Percentiles rank a stretch among this genome's conserved stretches.
phyloP scores from a whole-genome alignment of 805 yeast species.

The Cyberlindnera mycetangii region DNA sequence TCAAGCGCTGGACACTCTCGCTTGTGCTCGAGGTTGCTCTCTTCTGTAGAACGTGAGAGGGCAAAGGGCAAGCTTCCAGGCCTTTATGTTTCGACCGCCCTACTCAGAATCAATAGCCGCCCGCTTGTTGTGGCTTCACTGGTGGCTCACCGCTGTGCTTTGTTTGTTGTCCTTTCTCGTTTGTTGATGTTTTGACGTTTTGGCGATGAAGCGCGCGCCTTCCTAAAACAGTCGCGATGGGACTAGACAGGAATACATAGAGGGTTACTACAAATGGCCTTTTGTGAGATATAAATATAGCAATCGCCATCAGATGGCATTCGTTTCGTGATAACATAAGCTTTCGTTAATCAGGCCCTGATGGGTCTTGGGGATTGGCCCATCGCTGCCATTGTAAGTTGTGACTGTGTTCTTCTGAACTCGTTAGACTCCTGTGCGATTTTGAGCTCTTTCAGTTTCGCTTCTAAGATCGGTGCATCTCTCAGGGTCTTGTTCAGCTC shows the following conservation, averaged over 20 bases:
- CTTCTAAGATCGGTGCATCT: slow-evolving; percentile 63
- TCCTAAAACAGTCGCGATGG: too few species aligned
- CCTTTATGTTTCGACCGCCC: not conserved
- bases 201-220: not conserved
- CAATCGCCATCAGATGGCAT: too few species aligned
- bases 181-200: not conserved
- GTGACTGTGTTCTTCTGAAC: slow-evolving; percentile 29
- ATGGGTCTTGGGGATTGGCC: not conserved
- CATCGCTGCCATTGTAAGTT: slow-evolving; percentile 21
- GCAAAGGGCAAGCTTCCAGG: too few species aligned
- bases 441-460: slow-evolving; percentile 62
- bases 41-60: not conserved
- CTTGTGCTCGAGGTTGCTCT: too few species aligned
- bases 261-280: too few species aligned
- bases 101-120: not conserved
- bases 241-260: too few species aligned
- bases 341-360: not conserved
- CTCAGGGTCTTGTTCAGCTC: slow-evolving; percentile 67
- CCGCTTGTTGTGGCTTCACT: not conserved
- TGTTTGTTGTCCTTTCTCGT: too few species aligned
- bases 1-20: too few species aligned
- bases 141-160: too few species aligned
- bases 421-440: slow-evolving; percentile 42
- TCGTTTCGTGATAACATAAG: not conserved
- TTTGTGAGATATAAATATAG: too few species aligned